Conservation (phyloP, 371 early-diverging fungal genomes). For the Apophysomyces trapeziformis region DNA sequence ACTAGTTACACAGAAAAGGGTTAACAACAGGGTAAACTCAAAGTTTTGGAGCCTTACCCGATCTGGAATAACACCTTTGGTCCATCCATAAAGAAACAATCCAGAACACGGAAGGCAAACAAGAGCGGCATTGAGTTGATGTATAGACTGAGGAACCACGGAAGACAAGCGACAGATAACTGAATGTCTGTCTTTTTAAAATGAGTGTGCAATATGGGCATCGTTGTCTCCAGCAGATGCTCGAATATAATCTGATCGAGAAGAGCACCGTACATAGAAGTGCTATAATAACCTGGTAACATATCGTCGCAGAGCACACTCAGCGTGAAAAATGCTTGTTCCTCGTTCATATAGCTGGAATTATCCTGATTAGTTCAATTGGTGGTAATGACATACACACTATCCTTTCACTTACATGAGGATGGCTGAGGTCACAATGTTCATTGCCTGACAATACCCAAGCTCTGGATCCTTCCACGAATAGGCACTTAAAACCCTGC, state of each 20-base stretch:
- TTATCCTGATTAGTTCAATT: background rate
- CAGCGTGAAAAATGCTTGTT: slow-evolving; percentile 96
- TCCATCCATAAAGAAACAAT: slow-evolving; percentile 95
- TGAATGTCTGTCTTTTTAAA: slow-evolving; percentile 89
- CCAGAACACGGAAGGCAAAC: slow-evolving; percentile 88
- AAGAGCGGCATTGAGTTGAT: slow-evolving; percentile 93
- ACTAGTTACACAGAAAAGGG: background rate
- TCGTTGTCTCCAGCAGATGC: slow-evolving; percentile 74
- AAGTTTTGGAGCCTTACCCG: slow-evolving; percentile 52
- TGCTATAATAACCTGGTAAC: slow-evolving; percentile 95
- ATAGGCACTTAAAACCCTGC: slow-evolving; percentile 89
- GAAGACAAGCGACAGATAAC: slow-evolving; percentile 91
- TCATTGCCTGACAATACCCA: slow-evolving; percentile 99
- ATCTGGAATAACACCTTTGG: slow-evolving; percentile 93
- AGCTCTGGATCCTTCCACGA: slow-evolving; percentile 88
- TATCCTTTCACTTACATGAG: slow-evolving; percentile 63
- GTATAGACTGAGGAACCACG: slow-evolving; percentile 96
- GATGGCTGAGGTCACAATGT: slow-evolving; percentile 93
- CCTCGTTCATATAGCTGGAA: slow-evolving; percentile 85
- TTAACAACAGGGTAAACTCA: background rate
- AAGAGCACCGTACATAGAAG: slow-evolving; percentile 96
- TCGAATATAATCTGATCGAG: slow-evolving; percentile 96
- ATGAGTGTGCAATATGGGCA: slow-evolving; percentile 81
- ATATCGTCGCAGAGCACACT: slow-evolving; percentile 88
- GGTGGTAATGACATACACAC: background rate